Conservation (phyloP, 2,329 filamentous ascomycete species). For the Fusarium redolens region DNA sequence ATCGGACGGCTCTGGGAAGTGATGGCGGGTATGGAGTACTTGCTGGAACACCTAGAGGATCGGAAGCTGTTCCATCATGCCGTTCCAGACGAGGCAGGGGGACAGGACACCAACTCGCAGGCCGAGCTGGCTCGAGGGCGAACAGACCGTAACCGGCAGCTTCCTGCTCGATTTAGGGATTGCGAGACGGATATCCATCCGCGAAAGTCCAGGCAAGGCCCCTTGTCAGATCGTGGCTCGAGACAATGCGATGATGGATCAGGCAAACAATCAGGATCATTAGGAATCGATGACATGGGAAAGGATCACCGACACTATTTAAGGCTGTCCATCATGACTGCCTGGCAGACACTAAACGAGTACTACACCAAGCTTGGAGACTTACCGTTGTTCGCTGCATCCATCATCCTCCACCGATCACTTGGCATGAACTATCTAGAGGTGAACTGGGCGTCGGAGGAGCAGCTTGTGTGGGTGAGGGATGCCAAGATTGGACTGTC, state of each 20-base stretch:
- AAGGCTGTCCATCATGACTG: background rate
- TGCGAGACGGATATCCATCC: background rate
- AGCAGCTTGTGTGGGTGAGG: background rate
- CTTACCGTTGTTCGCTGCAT: background rate
- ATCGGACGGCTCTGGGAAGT: no score
- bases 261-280: background rate
- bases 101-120: no score
- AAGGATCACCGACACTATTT: conserved; percentile 1
- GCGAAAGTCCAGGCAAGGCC: background rate
- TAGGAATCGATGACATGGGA: background rate
- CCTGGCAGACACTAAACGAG: background rate
- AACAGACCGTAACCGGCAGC: background rate
- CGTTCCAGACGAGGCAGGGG: no score
- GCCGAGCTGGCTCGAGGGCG: background rate
- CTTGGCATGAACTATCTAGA: background rate
- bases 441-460: background rate
- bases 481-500: background rate
- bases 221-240: background rate
- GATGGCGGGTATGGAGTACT: no score
- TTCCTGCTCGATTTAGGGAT: background rate
- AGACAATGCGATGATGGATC: background rate
- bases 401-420: background rate
- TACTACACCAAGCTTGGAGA: conserved; percentile 2
- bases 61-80: no score
- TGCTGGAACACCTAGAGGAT: no score